These are phyloP conservation scores for Picea sitchensis DNA, from an alignment of 75 land plant species.

Conservation along the genomic window DNA sequence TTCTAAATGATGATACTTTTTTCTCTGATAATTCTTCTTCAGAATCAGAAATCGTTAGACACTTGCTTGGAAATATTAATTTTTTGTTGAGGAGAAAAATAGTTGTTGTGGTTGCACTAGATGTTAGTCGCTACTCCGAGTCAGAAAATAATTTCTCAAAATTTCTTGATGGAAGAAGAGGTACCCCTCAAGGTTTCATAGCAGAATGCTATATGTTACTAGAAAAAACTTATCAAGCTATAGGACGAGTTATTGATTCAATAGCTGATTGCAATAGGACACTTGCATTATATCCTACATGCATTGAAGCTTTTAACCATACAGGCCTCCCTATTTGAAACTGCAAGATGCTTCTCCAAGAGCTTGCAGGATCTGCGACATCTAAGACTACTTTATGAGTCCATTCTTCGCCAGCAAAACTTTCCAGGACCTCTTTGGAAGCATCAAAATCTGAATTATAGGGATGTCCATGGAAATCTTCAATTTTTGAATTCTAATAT, in stretches of 20 bases:
- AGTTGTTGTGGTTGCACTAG: constrained; percentile 58
- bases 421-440: constrained; percentile 26
- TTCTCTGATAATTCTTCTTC: background rate
- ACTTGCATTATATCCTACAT: constrained; percentile 51
- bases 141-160: constrained; percentile 58
- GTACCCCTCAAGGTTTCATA: constrained; percentile 51
- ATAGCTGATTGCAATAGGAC: constrained; percentile 66
- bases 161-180: constrained; percentile 48
- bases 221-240: constrained; percentile 37
- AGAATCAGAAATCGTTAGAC: constrained; percentile 30
- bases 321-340: constrained; percentile 43
- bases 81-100: constrained; percentile 54
- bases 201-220: constrained; percentile 57
- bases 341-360: constrained; percentile 42
- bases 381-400: constrained; percentile 50
- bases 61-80: constrained; percentile 59
- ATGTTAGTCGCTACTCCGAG: constrained; percentile 56
- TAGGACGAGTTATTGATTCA: constrained; percentile 50
- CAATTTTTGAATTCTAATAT: no score
- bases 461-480: no score
- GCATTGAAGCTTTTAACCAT: constrained; percentile 42
- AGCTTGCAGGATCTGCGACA: constrained; percentile 57
- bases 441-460: no score
- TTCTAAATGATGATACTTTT: no score
- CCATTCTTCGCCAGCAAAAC: constrained; percentile 54